Evolutionary conservation across 495 filamentous ascomycete genomes (phyloP).

Genomic region (Penicillium herquei): DNA sequence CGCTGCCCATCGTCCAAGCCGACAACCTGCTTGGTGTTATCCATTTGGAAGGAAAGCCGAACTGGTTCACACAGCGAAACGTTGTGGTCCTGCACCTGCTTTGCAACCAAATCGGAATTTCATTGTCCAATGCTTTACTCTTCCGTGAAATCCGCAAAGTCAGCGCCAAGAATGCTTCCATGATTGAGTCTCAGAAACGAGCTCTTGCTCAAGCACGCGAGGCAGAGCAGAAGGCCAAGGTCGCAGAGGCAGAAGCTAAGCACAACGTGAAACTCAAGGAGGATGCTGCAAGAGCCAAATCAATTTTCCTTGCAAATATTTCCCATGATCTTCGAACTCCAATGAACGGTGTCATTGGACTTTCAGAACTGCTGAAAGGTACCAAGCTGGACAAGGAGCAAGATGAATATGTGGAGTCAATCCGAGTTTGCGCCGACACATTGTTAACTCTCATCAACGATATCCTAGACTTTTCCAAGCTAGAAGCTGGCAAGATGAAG

Average conservation of each 20-base stretch:
- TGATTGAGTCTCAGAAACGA: slow-evolving; percentile 83
- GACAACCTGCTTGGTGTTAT: slow-evolving; percentile 76
- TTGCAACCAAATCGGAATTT: slow-evolving; percentile 87
- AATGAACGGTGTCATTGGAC: slow-evolving; percentile 86
- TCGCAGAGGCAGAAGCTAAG: slow-evolving; percentile 78
- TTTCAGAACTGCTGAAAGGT: slow-evolving; percentile 80
- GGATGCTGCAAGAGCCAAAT: slow-evolving; percentile 87
- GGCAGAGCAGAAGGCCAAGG: slow-evolving; percentile 79
- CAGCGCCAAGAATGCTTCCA: slow-evolving; percentile 75
- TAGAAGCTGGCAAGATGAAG: slow-evolving; percentile 95
- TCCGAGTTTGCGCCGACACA: slow-evolving; percentile 85
- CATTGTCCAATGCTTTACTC: slow-evolving; percentile 80
- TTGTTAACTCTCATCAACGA: slow-evolving; percentile 94
- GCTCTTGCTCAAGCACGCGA: slow-evolving; percentile 76
- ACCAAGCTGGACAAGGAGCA: slow-evolving; percentile 77
- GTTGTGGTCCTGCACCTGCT: slow-evolving; percentile 81
- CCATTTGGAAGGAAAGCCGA: slow-evolving; percentile 80
- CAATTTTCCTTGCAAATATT: slow-evolving; percentile 90
- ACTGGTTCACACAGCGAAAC: slow-evolving; percentile 85
- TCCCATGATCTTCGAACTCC: slow-evolving; percentile 85
- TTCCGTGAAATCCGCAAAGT: slow-evolving; percentile 80
- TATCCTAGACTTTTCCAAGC: slow-evolving; percentile 88
- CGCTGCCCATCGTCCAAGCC: slow-evolving; percentile 79
- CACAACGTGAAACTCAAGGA: slow-evolving; percentile 86
- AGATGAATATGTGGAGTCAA: slow-evolving; percentile 87